Percentiles rank a stretch among this genome's conserved stretches.
Conservation (phyloP, 805 yeast species). For the Diddensiella transvaalensis region DNA sequence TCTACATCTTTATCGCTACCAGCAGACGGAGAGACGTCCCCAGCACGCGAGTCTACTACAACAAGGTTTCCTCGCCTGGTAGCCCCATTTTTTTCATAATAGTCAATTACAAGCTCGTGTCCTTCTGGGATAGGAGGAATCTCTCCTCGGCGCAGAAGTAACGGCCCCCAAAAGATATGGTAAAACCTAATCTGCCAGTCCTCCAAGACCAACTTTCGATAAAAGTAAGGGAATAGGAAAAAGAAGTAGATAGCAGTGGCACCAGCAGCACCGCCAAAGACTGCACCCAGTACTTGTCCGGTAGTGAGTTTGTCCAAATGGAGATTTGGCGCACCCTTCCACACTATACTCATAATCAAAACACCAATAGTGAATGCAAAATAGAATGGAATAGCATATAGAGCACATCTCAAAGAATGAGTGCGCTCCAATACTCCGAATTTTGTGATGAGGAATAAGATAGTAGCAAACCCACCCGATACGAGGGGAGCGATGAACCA, state of each 20-base stretch:
- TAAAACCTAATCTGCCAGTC: slow-evolving; percentile 66
- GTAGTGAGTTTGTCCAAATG: slow-evolving; percentile 50
- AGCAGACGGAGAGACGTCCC: slow-evolving; percentile 7
- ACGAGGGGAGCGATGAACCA: slow-evolving; percentile 76
- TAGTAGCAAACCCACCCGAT: slow-evolving; percentile 61
- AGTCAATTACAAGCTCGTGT: slow-evolving; percentile 50
- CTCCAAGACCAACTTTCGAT: slow-evolving; percentile 53
- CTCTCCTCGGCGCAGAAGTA: slow-evolving; percentile 51
- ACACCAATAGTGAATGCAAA: slow-evolving; percentile 58
- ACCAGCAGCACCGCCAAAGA: slow-evolving; percentile 62
- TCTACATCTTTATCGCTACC: slow-evolving; percentile 14
- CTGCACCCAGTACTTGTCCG: slow-evolving; percentile 53
- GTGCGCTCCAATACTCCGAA: slow-evolving; percentile 58
- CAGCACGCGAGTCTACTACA: background rate
- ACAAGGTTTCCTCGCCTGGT: slow-evolving; percentile 5
- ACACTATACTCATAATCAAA: slow-evolving; percentile 71
- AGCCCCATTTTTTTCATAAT: slow-evolving; percentile 40
- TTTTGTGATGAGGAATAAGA: slow-evolving; percentile 57
- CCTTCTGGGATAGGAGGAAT: slow-evolving; percentile 70
- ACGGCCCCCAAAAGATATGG: slow-evolving; percentile 58
- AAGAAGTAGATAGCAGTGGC: slow-evolving; percentile 49
- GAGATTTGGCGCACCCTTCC: slow-evolving; percentile 76
- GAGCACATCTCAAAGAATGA: slow-evolving; percentile 51
- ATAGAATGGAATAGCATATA: slow-evolving; percentile 55
- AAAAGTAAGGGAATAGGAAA: slow-evolving; percentile 58